These are phyloP conservation scores for Albizia julibrissin DNA, from an alignment of 306 rosid species.

Conservation along the genomic window DNA sequence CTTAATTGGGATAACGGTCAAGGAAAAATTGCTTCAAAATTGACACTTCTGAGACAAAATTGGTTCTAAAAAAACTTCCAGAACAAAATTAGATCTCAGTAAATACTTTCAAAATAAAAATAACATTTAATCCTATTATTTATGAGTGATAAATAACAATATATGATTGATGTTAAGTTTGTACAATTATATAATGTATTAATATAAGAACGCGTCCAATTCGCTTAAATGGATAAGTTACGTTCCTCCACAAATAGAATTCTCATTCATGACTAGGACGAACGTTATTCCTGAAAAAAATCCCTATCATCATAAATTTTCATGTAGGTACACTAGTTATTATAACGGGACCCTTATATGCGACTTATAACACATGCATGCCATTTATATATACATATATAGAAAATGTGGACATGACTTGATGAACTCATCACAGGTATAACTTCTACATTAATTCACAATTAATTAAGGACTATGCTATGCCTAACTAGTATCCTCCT, in stretches of 20 bases:
- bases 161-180: too few relatives aligned
- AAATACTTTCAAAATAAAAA: too few relatives aligned
- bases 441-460: neutral
- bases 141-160: too few relatives aligned
- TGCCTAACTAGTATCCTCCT: neutral
- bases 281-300: neutral
- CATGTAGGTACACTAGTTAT: neutral
- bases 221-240: neutral
- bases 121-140: too few relatives aligned
- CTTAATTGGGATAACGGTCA: too few relatives aligned
- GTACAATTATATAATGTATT: too few relatives aligned
- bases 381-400: neutral
- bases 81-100: too few relatives aligned
- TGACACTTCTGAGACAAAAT: too few relatives aligned
- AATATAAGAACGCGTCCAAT: neutral
- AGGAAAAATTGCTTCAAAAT: too few relatives aligned
- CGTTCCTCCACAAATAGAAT: neutral
- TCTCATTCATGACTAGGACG: neutral
- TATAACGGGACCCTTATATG: neutral
- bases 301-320: neutral
- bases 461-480: neutral
- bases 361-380: neutral
- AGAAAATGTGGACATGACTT: neutral
- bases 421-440: neutral
- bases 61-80: too few relatives aligned